These are phyloP conservation scores for Xylaria castorea DNA, from an alignment of 495 filamentous ascomycete species.

Conservation along the genomic window DNA sequence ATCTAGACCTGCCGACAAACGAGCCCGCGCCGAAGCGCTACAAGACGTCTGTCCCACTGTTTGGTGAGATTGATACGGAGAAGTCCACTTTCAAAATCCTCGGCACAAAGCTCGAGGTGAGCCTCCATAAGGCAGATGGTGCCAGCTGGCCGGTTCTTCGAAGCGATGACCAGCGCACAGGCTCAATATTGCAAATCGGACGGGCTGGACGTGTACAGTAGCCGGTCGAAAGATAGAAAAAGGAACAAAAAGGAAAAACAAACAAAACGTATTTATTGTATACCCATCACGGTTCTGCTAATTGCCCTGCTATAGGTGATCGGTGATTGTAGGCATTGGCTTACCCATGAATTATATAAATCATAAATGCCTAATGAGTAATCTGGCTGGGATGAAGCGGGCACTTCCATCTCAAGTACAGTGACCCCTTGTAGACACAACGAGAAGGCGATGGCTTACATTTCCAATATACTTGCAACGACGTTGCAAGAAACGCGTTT, in stretches of 20 bases:
- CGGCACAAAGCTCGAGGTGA: constrained; percentile 94
- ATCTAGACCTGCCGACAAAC: constrained; percentile 80
- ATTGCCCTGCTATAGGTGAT: not conserved
- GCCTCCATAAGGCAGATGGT: constrained; percentile 80
- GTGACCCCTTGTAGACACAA: not conserved
- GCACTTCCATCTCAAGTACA: not conserved
- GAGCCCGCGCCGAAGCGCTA: constrained; percentile 81
- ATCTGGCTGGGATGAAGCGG: not conserved
- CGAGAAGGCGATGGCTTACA: not conserved
- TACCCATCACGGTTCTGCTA: not conserved
- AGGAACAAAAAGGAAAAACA: not conserved
- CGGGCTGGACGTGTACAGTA: constrained; percentile 70
- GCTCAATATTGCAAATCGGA: constrained; percentile 84
- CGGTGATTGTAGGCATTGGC: not conserved
- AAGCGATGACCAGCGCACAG: constrained; percentile 78
- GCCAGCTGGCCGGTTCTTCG: constrained; percentile 88
- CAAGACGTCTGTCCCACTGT: constrained; percentile 75
- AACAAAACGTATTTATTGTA: not conserved
- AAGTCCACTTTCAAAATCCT: constrained; percentile 82
- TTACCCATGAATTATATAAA: not conserved
- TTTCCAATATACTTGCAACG: not conserved
- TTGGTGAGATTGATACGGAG: constrained; percentile 73
- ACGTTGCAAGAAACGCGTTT: not conserved
- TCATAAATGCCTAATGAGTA: not conserved
- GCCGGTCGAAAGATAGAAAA: not conserved